Base-by-base conservation (phyloP, 805 yeast genomes). In the Cephaloascus albidus region DNA sequence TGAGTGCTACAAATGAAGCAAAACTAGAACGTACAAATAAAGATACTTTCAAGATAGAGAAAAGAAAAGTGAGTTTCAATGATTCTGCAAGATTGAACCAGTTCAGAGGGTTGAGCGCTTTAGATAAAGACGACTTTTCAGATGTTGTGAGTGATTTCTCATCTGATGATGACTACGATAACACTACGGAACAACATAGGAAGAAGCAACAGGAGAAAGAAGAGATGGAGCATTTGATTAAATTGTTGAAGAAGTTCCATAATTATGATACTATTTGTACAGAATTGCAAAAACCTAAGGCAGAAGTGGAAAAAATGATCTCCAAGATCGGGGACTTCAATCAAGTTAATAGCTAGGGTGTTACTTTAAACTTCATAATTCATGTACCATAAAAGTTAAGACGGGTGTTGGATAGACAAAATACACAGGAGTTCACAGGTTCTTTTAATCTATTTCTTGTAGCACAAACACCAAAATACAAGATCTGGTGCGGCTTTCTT, bases 191-290 rank as follows among this genome's bases (percentile, higher is more conserved):
- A 4, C 37, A 37, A 17, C 39, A 36, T 18, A 41, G 54, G 33
- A n/a, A 38, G 30, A 26, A 44, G 30, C 20, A 42, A 45, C 15
- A 49, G 20, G 48, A 47, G 36, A 46, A 52, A 27, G 45, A 49
- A 28, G 66, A 67, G 30, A 56, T 67, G 40, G 42, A 54, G 3
- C 54, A 55, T 10, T 48, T 78, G 36, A 43, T 74, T 3, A 68
- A 67, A 43, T 57, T 75, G 12, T 47, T 81, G 20, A 68, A 68
- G 41, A 71, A 74, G 17, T 68, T 68, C 18, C 79, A 74, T 38
- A 72, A 70, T 44, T 65, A 79, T 45, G 90, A 82, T 49, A 65
- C 74, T 3, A 78, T 86, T 2, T 81, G 90, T 50, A 85, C 90
- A 0, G 82, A 77, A 42, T 60, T 85, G 48, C 74, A 70, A 36